Conservation (phyloP, 164 flowering plant species). For the Echeveria elegans region DNA sequence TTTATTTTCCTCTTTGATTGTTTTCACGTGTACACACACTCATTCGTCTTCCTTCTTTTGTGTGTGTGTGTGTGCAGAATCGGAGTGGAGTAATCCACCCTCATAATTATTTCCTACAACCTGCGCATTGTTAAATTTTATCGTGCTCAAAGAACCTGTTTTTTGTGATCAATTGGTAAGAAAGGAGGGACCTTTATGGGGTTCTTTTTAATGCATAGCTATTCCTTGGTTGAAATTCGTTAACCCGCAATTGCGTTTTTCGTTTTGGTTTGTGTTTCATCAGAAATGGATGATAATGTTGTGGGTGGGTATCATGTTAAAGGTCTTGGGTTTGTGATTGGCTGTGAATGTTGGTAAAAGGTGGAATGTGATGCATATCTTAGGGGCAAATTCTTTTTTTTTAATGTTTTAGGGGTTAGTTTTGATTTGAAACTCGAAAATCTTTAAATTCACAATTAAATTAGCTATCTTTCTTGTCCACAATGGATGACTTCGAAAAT, state of each 20-base stretch:
- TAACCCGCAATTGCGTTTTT: neutral
- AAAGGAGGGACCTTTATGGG: neutral
- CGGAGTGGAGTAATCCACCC: too few species aligned
- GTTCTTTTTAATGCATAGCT: neutral
- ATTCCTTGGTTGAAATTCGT: neutral
- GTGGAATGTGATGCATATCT: too few species aligned
- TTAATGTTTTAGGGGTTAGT: neutral
- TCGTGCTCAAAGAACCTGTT: neutral
- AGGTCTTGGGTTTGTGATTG: neutral
- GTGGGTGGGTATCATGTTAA: neutral
- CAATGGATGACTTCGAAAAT: too few species aligned
- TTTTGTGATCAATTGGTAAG: constrained; percentile 3
- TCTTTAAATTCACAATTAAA: too few species aligned
- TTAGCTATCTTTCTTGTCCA: too few species aligned
- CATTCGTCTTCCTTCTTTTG: neutral
- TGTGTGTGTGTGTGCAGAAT: too few species aligned
- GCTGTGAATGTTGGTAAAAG: neutral
- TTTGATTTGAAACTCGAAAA: neutral
- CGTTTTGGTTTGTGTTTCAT: neutral
- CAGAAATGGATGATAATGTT: neutral
- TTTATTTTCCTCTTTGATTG: neutral
- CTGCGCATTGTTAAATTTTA: neutral
- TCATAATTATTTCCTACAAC: neutral
- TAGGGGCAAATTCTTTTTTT: neutral
- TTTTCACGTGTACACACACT: neutral